phyloP scores from a whole-genome alignment of 768 basidiomycete genomes.

The Mycena sanguinolenta region DNA sequence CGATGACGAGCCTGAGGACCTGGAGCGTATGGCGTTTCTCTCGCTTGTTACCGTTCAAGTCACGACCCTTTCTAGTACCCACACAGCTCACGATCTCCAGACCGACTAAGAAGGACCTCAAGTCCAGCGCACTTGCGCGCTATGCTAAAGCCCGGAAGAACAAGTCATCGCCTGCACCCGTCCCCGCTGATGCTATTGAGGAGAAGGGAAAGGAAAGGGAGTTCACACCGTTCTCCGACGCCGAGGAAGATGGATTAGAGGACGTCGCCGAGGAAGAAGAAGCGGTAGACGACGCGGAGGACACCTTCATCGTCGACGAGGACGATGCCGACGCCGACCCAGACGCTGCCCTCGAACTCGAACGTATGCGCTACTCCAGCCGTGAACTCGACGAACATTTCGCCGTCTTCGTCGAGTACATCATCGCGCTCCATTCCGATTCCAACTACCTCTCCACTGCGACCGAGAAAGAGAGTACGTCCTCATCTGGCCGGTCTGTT shows the following conservation, averaged over 20 bases:
- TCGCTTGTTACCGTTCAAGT: background rate
- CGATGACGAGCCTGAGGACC: constrained; percentile 36
- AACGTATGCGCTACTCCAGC: constrained; percentile 34
- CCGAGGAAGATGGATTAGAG: constrained; percentile 24
- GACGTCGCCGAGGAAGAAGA: constrained; percentile 16
- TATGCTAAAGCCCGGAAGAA: constrained; percentile 35
- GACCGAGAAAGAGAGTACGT: constrained; percentile 32
- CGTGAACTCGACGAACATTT: constrained; percentile 36
- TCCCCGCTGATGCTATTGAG: constrained; percentile 15
- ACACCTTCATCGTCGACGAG: constrained; percentile 33
- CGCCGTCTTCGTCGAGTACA: constrained; percentile 34
- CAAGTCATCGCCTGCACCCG: constrained; percentile 33
- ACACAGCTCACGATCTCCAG: constrained; percentile 17
- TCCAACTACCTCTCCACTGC: constrained; percentile 29
- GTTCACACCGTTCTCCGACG: constrained; percentile 31
- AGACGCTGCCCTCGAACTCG: constrained; percentile 27
- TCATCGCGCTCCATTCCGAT: constrained; percentile 30
- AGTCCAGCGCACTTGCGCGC: constrained; percentile 26
- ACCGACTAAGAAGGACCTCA: constrained; percentile 27
- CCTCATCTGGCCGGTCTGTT: background rate
- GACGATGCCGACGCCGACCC: constrained; percentile 32
- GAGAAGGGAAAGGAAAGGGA: constrained; percentile 28
- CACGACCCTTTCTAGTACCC: constrained; percentile 5
- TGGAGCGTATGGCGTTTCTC: constrained; percentile 17
- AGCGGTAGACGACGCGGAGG: constrained; percentile 11